Evolutionary conservation across 2,329 filamentous ascomycete genomes (phyloP).

Genomic region (Pseudopithomyces maydicus): DNA sequence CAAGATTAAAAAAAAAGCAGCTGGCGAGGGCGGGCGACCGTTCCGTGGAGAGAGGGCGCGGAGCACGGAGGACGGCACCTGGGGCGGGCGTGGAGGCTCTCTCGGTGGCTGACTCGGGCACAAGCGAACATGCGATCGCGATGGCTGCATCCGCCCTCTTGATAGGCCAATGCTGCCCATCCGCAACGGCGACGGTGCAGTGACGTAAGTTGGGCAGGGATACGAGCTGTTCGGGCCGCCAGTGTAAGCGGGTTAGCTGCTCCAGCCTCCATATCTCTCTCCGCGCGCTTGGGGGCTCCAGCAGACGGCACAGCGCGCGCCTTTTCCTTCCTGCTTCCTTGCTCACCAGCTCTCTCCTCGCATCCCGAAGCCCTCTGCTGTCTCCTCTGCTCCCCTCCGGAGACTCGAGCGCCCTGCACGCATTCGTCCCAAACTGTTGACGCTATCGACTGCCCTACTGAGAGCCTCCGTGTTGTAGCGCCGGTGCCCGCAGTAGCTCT

Average conservation of each 20-base stretch:
- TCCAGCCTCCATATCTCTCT: conserved; percentile 23
- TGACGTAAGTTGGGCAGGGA: conserved; percentile 24
- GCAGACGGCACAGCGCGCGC: conserved; percentile 19
- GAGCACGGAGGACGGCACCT: no score
- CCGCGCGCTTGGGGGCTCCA: conserved; percentile 16
- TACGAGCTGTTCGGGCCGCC: conserved; percentile 19
- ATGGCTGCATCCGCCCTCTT: background rate
- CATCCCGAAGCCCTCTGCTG: conserved; percentile 15
- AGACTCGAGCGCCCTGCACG: background rate
- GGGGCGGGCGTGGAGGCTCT: no score
- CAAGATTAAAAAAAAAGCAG: no score
- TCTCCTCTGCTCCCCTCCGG: conserved; percentile 9
- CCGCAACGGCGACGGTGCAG: background rate
- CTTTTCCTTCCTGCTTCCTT: conserved; percentile 7
- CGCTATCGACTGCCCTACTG: conserved; percentile 10
- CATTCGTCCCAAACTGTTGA: background rate
- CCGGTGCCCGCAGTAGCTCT: conserved; percentile 27
- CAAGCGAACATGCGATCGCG: background rate
- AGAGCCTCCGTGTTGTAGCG: conserved; percentile 36
- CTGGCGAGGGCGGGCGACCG: no score
- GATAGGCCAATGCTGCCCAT: conserved; percentile 12
- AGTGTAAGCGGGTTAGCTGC: conserved; percentile 14
- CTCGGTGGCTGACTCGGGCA: conserved; percentile 1
- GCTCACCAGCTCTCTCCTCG: conserved; percentile 7
- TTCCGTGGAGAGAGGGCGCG: no score